Conservation (phyloP, 2,329 filamentous ascomycete genomes). For the Coniella vitis region DNA sequence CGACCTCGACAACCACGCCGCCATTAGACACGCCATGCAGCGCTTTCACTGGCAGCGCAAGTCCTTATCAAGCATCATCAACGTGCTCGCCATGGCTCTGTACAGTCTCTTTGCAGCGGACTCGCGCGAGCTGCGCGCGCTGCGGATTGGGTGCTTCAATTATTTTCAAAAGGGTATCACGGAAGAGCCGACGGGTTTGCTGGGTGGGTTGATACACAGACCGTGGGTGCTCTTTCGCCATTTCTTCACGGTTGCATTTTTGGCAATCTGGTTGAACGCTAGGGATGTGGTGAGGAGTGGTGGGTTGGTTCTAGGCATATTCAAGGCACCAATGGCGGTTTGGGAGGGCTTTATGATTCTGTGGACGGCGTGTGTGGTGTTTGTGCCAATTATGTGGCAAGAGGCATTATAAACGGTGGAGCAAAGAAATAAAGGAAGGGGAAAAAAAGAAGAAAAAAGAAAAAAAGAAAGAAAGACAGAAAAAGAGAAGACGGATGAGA, state of each 20-base stretch:
- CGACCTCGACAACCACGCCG: constrained; percentile 57
- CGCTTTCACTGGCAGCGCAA: constrained; percentile 86
- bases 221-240: constrained; percentile 79
- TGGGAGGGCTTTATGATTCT: constrained; percentile 64
- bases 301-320: constrained; percentile 39
- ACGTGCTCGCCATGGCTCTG: constrained; percentile 92
- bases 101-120: constrained; percentile 88
- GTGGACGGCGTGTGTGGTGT: constrained; percentile 74
- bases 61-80: constrained; percentile 77
- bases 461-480: background rate
- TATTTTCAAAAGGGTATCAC: constrained; percentile 79
- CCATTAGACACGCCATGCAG: constrained; percentile 62
- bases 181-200: constrained; percentile 71
- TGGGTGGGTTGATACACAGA: constrained; percentile 73
- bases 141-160: constrained; percentile 84
- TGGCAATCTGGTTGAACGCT: constrained; percentile 66
- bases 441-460: background rate
- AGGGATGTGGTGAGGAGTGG: constrained; percentile 35
- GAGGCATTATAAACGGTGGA: constrained; percentile 40
- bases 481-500: too few relatives aligned
- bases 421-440: background rate
- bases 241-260: constrained; percentile 89
- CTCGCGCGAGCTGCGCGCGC: constrained; percentile 65
- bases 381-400: constrained; percentile 71
- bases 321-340: constrained; percentile 57